Evolutionary conservation across 2,329 filamentous ascomycete genomes (phyloP).

Genomic region (Rhynchosporium graminicola): DNA sequence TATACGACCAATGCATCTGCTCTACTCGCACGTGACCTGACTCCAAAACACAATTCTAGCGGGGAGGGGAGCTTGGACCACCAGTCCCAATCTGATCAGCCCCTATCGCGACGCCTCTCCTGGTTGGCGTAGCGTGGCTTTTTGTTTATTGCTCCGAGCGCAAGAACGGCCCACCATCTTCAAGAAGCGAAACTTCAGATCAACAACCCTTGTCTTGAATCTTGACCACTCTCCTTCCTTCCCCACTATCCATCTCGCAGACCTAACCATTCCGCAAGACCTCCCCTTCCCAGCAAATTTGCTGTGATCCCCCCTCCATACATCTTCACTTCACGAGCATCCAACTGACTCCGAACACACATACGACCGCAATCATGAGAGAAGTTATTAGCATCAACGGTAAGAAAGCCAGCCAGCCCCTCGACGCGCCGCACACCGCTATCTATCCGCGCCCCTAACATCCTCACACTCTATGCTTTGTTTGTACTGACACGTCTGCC

Average conservation of each 20-base stretch:
- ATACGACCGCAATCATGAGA: conserved; percentile 72
- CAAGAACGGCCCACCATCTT: conserved; percentile 23
- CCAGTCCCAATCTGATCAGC: conserved; percentile 12
- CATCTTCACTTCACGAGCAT: conserved; percentile 19
- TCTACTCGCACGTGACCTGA: not conserved
- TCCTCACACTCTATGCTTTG: conserved; percentile 23
- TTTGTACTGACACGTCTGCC: conserved; percentile 34
- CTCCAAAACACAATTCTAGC: not conserved
- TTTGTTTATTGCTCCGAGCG: conserved; percentile 31
- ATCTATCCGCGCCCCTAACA: conserved; percentile 38
- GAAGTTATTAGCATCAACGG: conserved; percentile 99
- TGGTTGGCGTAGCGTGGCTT: conserved; percentile 5
- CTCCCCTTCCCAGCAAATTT: conserved; percentile 30
- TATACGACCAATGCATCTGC: too few species aligned
- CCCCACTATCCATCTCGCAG: conserved; percentile 31
- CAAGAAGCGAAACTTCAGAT: conserved; percentile 29
- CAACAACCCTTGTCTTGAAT: conserved; percentile 26
- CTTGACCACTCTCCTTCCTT: conserved; percentile 25
- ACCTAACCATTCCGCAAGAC: conserved; percentile 25
- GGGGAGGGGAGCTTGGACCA: conserved; percentile 27
- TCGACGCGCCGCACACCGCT: conserved; percentile 43
- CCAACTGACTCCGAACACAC: conserved; percentile 28
- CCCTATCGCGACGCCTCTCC: conserved; percentile 17
- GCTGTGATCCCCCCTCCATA: conserved; percentile 27
- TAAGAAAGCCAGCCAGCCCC: conserved; percentile 51